phyloP scores from a whole-genome alignment of 1,139 yeast species.

The Debaryomyces sp. region DNA sequence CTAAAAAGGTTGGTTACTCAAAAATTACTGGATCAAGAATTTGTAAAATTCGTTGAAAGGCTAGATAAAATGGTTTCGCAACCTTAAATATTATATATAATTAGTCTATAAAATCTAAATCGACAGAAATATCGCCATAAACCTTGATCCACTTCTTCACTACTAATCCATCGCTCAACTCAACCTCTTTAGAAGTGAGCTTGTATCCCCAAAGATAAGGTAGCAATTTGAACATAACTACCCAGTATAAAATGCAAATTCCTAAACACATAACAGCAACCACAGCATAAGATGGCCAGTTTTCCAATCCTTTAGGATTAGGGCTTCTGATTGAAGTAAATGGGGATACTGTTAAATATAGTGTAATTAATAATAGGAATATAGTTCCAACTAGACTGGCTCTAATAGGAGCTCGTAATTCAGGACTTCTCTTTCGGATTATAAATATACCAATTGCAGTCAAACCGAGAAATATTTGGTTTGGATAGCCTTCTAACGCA shows the following conservation, averaged over 20 bases:
- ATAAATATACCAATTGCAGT: conserved; percentile 57
- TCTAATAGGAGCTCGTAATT: conserved; percentile 49
- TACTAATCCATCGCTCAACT: conserved; percentile 55
- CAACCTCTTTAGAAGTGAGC: conserved; percentile 38
- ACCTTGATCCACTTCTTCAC: conserved; percentile 55
- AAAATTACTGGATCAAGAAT: conserved; percentile 12
- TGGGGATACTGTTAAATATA: conserved; percentile 50
- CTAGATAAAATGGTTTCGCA: conserved; percentile 11
- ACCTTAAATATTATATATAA: conserved; percentile 2
- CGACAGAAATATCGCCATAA: conserved; percentile 5
- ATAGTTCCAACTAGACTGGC: conserved; percentile 49
- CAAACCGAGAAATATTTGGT: conserved; percentile 50
- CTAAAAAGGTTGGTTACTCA: conserved; percentile 15
- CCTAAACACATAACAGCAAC: conserved; percentile 38
- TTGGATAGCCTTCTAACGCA: conserved; percentile 74
- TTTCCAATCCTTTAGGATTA: conserved; percentile 44
- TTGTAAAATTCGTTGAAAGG: conserved; percentile 12
- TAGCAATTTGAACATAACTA: conserved; percentile 42
- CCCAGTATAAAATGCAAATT: conserved; percentile 51
- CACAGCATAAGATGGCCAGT: conserved; percentile 57
- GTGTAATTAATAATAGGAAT: conserved; percentile 40
- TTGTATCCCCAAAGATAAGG: conserved; percentile 50
- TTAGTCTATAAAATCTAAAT: conserved; percentile 2
- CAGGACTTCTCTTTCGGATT: conserved; percentile 49
- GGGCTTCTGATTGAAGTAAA: conserved; percentile 42